These are phyloP conservation scores for Solanum medicagineum DNA, from an alignment of 257 asterid genomes.

Conservation along the genomic window DNA sequence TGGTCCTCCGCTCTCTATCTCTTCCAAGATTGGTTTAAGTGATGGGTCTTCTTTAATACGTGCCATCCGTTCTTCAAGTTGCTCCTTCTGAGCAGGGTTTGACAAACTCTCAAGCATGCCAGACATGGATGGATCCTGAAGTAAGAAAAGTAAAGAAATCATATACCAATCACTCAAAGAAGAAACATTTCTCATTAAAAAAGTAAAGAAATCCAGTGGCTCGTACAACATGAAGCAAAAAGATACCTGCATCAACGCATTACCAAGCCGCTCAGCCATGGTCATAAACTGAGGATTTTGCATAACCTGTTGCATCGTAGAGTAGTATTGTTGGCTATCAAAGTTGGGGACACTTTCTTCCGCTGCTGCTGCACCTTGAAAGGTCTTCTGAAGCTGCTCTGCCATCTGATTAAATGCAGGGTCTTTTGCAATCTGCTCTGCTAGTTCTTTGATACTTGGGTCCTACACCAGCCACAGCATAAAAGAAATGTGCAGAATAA, in stretches of 20 bases:
- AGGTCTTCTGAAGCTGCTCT: constrained; percentile 87
- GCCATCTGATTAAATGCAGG: constrained; percentile 97
- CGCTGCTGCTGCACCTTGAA: constrained; percentile 57
- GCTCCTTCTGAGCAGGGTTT: constrained; percentile 73
- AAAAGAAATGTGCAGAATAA: neutral
- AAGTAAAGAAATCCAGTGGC: neutral
- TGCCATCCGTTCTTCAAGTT: constrained; percentile 82
- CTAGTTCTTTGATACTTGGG: constrained; percentile 91
- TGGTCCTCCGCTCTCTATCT: constrained; percentile 95
- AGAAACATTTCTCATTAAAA: neutral
- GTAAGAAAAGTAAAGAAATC: neutral
- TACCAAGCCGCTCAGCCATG: constrained; percentile 96
- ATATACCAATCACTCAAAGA: neutral
- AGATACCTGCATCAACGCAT: constrained; percentile 78
- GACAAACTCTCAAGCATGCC: constrained; percentile 85
- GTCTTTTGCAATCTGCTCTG: constrained; percentile 88
- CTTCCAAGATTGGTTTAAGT: constrained; percentile 88
- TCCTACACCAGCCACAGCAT: constrained; percentile 31
- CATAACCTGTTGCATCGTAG: constrained; percentile 98
- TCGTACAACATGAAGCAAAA: neutral
- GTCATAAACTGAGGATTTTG: constrained; percentile 95
- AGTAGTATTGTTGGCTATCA: constrained; percentile 71
- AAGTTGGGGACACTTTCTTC: constrained; percentile 71
- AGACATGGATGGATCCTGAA: constrained; percentile 94
- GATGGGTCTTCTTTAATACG: constrained; percentile 88